phyloP scores from a whole-genome alignment of 2,329 filamentous ascomycete genomes.

The Bisporella sp. region DNA sequence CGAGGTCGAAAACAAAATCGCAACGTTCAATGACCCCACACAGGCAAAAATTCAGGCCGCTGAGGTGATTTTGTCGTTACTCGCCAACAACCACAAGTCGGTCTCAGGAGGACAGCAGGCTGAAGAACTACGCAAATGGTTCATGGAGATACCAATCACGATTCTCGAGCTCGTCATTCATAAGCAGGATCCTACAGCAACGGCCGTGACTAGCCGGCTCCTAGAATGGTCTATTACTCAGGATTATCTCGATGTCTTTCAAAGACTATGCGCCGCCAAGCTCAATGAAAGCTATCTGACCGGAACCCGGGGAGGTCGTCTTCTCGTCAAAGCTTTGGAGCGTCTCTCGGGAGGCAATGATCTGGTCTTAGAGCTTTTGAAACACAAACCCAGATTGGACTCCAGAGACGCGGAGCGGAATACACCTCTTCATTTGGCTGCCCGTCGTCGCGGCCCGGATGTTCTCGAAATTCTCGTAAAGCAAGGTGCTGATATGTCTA shows the following conservation, averaged over 20 bases:
- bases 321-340: slow-evolving; percentile 4
- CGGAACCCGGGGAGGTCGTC: slow-evolving; percentile 2
- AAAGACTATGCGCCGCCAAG: slow-evolving; percentile 4
- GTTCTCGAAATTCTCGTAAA: slow-evolving; percentile 4
- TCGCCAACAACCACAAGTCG: slow-evolving; percentile 4
- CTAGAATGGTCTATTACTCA: slow-evolving; percentile 3
- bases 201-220: slow-evolving; percentile 2
- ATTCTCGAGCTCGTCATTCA: slow-evolving; percentile 5
- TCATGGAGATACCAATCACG: slow-evolving; percentile 3
- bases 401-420: neutral
- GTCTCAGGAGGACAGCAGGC: slow-evolving; percentile 2
- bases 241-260: slow-evolving; percentile 1
- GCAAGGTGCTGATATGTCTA: slow-evolving; percentile 3
- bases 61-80: slow-evolving; percentile 5
- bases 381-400: slow-evolving; percentile 3
- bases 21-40: slow-evolving; percentile 1
- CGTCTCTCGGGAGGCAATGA: neutral
- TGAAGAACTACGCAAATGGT: slow-evolving; percentile 3
- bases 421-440: slow-evolving; percentile 4
- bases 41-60: slow-evolving; percentile 5
- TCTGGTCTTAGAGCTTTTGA: slow-evolving; percentile 4
- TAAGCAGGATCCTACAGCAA: slow-evolving; percentile 4
- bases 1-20: slow-evolving; percentile 3
- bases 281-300: slow-evolving; percentile 5
- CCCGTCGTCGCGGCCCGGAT: neutral